Percentiles rank a stretch among this genome's conserved stretches.
These are phyloP conservation scores for Conringia planisiliqua DNA, from an alignment of 345 rosid species.

Conservation along the genomic window DNA sequence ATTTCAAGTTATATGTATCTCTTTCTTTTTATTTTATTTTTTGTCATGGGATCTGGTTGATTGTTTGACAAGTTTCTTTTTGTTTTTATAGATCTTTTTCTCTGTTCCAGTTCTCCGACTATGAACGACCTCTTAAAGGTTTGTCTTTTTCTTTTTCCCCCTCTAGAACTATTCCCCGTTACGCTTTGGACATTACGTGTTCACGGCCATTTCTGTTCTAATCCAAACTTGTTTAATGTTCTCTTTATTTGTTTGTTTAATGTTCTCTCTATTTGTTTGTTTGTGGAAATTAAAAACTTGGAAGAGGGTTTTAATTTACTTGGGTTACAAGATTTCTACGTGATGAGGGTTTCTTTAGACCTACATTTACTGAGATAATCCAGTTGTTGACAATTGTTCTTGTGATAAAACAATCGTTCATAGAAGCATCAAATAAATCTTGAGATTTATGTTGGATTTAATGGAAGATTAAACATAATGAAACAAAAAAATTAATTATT, in stretches of 20 bases:
- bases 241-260: background rate
- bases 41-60: slow-evolving; percentile 4
- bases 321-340: slow-evolving; percentile 4
- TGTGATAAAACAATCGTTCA: background rate
- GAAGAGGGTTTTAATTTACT: slow-evolving; percentile 2
- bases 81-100: slow-evolving; percentile 13
- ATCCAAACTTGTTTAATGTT: background rate
- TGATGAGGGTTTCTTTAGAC: background rate
- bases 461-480: background rate
- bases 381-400: background rate
- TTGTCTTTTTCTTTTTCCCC: background rate
- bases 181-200: background rate
- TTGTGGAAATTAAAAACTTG: background rate
- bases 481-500: background rate
- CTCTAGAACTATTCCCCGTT: background rate
- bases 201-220: background rate
- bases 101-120: slow-evolving; percentile 31
- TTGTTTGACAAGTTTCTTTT: slow-evolving; percentile 33
- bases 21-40: background rate
- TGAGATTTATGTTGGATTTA: slow-evolving; percentile 3
- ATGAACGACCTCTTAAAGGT: slow-evolving; percentile 91
- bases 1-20: background rate
- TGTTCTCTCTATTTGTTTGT: too few species aligned
- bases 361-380: background rate
- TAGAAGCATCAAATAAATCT: background rate